Base-by-base conservation (phyloP, 768 basidiomycete genomes). In the Agaricus bisporus region DNA sequence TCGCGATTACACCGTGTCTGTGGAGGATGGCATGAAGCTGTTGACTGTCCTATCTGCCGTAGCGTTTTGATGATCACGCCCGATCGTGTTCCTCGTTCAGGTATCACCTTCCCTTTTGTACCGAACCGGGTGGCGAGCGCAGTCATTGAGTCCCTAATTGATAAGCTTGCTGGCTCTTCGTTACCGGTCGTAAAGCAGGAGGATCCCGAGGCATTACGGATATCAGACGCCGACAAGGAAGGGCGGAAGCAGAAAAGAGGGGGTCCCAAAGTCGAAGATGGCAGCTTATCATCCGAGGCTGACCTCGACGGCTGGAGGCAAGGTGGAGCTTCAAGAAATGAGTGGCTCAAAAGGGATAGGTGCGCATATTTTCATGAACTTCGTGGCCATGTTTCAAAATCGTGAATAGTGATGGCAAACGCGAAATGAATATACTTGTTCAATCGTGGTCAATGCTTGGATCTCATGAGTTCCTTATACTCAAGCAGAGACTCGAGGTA, bases 11-110 rank as follows among this genome's bases (percentile, higher is more conserved):
- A 86, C 66, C 70, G 69, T 44, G 71, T 70, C 0, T 86, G 86
- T 61, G 83, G 83, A 26, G 70, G 71, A 29, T 88, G 85, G 85
- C 85, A 85, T 56, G 79, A 83, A 60, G 63, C 76, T 11, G 81
- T 86, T 41, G 79, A 82, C 58, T 86, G 83, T 64, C 85, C 85
- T 35, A 73, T 85, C 54, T 86, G 85, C 65, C 82, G 82, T 60
- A 75, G 73, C 51, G 54, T 72, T 38, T 68, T 86, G 54, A 73
- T 73, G 48, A 70, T 73, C 49, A 80, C 79, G 12, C 75, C 78
- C 37, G 77, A 85, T 63, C 67, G 63, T 47, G 66, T 70, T 32
- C 83, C 83, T 35, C 79, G 82, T 26, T 63, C 71, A 42, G 63
- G 68, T 36, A 68, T 69, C 57, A 76, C 78, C 15, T 83, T 82